phyloP scores from a whole-genome alignment of 2,329 filamentous ascomycete genomes.

The Zymoseptoria ardabiliae region DNA sequence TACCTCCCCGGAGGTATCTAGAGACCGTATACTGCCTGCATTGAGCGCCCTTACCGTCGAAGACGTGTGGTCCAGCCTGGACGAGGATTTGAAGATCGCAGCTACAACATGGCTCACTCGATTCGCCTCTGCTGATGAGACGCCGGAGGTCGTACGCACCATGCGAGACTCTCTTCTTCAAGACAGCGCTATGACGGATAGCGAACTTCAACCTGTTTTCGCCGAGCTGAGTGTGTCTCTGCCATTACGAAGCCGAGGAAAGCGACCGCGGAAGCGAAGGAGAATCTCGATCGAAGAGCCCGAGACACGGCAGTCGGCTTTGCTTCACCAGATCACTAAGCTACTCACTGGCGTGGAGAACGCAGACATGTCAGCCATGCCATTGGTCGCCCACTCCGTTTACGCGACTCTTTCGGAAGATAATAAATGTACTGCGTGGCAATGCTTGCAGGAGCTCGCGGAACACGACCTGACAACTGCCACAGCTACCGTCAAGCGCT shows the following conservation, averaged over 20 bases:
- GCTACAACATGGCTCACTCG: conserved; percentile 18
- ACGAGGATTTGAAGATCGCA: conserved; percentile 23
- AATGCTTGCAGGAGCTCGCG: conserved; percentile 17
- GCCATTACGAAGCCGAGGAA: background rate
- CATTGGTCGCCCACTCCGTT: conserved; percentile 11
- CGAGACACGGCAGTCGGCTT: background rate
- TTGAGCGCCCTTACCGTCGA: conserved; percentile 6
- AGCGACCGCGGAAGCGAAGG: conserved; percentile 14
- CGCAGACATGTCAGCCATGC: conserved; percentile 12
- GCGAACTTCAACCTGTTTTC: conserved; percentile 14
- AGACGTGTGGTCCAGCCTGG: conserved; percentile 13
- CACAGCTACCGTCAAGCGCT: conserved; percentile 10
- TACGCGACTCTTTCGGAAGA: conserved; percentile 17
- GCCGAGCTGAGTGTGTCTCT: conserved; percentile 13
- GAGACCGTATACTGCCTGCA: conserved; percentile 15
- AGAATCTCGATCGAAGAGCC: conserved; percentile 5
- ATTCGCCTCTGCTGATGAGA: conserved; percentile 8
- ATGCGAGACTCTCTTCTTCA: conserved; percentile 15
- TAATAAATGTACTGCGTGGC: conserved; percentile 21
- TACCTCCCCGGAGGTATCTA: background rate
- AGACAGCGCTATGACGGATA: conserved; percentile 21
- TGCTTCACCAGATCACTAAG: background rate
- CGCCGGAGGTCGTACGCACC: conserved; percentile 9
- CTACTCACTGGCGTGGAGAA: conserved; percentile 15
- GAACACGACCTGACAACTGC: conserved; percentile 7